phyloP scores from a whole-genome alignment of 192 early-diverging fungal genomes.

The Backusella tarrabulga region DNA sequence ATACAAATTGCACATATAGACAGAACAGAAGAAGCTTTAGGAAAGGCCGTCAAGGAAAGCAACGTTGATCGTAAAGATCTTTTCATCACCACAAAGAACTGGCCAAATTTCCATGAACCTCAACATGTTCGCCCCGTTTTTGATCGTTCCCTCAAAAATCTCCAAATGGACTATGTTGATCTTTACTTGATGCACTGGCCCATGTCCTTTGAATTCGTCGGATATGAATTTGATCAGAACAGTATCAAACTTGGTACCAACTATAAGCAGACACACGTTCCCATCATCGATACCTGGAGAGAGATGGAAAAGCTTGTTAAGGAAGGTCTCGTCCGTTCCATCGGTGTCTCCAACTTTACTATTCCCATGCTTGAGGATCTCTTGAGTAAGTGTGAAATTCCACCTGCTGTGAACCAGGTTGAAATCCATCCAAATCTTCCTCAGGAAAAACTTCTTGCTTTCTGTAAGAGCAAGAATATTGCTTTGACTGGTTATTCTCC shows the following conservation, averaged over 20 bases:
- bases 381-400: slow-evolving; percentile 57
- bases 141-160: slow-evolving; percentile 47
- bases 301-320: slow-evolving; percentile 76
- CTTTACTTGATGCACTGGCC: slow-evolving; percentile 80
- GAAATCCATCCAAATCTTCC: slow-evolving; percentile 62
- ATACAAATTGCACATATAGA: neutral
- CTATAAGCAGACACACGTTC: slow-evolving; percentile 54
- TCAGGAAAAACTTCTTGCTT: slow-evolving; percentile 54
- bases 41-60: slow-evolving; percentile 57
- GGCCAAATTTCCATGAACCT: slow-evolving; percentile 52
- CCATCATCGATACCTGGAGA: slow-evolving; percentile 57
- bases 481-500: slow-evolving; percentile 63
- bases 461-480: slow-evolving; percentile 54
- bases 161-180: slow-evolving; percentile 66
- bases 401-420: slow-evolving; percentile 69
- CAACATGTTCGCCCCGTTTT: slow-evolving; percentile 50
- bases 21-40: slow-evolving; percentile 33
- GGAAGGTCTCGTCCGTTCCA: slow-evolving; percentile 55
- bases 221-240: slow-evolving; percentile 31
- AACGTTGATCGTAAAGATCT: slow-evolving; percentile 64
- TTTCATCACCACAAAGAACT: slow-evolving; percentile 74
- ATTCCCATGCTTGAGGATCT: slow-evolving; percentile 58
- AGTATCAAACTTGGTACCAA: slow-evolving; percentile 33
- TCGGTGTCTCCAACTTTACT: slow-evolving; percentile 82
- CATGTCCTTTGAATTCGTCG: slow-evolving; percentile 41